phyloP scores from a whole-genome alignment of 257 asterid genomes.

The Cordia subcordata region DNA sequence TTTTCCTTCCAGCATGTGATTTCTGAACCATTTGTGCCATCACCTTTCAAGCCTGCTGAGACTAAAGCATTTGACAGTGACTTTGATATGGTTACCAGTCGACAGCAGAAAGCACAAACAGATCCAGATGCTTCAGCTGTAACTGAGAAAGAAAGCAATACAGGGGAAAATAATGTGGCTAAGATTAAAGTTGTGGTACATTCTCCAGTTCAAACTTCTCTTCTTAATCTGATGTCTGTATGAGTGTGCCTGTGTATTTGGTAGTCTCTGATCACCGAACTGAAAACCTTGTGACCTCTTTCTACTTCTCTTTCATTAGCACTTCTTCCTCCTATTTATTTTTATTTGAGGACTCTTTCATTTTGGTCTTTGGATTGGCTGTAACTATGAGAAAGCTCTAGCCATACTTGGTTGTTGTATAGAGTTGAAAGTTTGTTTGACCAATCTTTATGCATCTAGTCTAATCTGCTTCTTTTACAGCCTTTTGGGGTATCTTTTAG shows the following conservation, averaged over 20 bases:
- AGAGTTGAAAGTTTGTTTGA: too few species aligned
- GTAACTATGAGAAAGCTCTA: too few species aligned
- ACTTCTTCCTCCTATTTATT: too few species aligned
- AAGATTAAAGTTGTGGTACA: conserved; percentile 97
- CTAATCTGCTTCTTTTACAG: too few species aligned
- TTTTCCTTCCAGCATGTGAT: conserved; percentile 73
- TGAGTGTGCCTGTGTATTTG: neutral
- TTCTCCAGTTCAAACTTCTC: neutral
- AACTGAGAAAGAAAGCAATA: conserved; percentile 50
- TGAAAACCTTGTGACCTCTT: too few species aligned
- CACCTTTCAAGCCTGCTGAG: conserved; percentile 90
- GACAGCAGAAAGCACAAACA: conserved; percentile 48
- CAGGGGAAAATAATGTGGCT: conserved; percentile 91
- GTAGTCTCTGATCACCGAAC: too few species aligned
- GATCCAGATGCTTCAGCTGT: conserved; percentile 56
- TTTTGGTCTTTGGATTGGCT: too few species aligned
- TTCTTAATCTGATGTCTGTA: neutral
- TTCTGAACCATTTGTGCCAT: conserved; percentile 90
- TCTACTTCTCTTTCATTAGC: too few species aligned
- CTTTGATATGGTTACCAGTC: conserved; percentile 48
- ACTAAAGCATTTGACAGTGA: conserved; percentile 67
- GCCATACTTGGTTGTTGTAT: too few species aligned
- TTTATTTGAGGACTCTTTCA: too few species aligned
- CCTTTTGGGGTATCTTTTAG: too few species aligned
- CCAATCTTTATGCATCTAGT: too few species aligned